phyloP scores from a whole-genome alignment of 768 basidiomycete genomes.

The Suillus ampliporus region DNA sequence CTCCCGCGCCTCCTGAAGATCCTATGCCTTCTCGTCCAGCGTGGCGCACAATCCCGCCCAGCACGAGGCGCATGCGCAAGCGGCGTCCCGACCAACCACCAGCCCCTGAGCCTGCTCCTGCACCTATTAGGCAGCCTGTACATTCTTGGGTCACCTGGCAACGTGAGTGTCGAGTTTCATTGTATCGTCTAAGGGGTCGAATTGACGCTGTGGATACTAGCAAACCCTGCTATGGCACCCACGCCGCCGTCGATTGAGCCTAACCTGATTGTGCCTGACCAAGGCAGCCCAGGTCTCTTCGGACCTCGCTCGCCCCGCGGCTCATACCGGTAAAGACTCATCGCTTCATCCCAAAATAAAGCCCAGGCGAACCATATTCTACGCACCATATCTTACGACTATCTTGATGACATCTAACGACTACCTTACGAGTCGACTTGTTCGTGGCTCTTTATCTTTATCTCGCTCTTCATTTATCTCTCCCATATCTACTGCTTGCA shows the following conservation, averaged over 20 bases:
- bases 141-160: slow-evolving; percentile 70
- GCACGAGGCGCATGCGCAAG: slow-evolving; percentile 51
- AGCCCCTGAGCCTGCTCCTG: slow-evolving; percentile 37
- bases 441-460: slow-evolving; percentile 32
- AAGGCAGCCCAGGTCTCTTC: slow-evolving; percentile 70
- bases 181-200: slow-evolving; percentile 4
- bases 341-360: background rate
- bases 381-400: background rate
- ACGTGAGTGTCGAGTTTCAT: slow-evolving; percentile 51
- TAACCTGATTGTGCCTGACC: slow-evolving; percentile 63
- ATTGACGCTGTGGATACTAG: slow-evolving; percentile 41
- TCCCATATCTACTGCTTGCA: slow-evolving; percentile 1
- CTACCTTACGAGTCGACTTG: slow-evolving; percentile 15
- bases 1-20: slow-evolving; percentile 50
- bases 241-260: slow-evolving; percentile 67
- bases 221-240: slow-evolving; percentile 59
- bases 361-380: background rate
- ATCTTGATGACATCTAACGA: slow-evolving; percentile 26
- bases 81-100: slow-evolving; percentile 39
- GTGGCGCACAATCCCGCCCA: slow-evolving; percentile 61
- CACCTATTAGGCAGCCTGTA: slow-evolving; percentile 48
- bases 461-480: slow-evolving; percentile 17
- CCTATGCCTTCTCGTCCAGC: slow-evolving; percentile 55
- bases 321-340: slow-evolving; percentile 30
- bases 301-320: slow-evolving; percentile 73